These are phyloP conservation scores for Conoideocrella luteorostrata DNA, from an alignment of 2,329 filamentous ascomycete genomes.

Conservation along the genomic window DNA sequence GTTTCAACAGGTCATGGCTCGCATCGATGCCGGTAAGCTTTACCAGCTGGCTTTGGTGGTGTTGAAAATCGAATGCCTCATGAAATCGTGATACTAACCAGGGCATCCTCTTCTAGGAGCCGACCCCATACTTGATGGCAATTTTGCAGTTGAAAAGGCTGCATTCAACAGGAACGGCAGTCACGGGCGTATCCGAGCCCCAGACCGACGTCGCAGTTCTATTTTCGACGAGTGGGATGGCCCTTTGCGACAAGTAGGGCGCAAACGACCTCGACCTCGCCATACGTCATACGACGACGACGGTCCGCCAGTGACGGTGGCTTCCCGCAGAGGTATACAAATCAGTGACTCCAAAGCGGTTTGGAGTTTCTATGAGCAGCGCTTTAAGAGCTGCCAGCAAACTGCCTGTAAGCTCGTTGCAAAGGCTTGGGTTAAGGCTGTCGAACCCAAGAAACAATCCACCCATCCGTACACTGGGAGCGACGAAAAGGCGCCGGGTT, in stretches of 20 bases:
- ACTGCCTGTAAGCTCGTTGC: constrained; percentile 64
- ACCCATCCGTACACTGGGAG: constrained; percentile 66
- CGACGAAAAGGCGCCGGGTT: constrained; percentile 55
- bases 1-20: constrained; percentile 34
- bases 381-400: constrained; percentile 63
- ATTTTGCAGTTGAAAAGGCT: constrained; percentile 20
- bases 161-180: constrained; percentile 18
- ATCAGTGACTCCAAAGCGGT: constrained; percentile 50
- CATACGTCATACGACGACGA: constrained; percentile 34
- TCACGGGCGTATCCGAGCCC: constrained; percentile 19
- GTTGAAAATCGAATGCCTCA: too few relatives aligned
- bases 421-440: constrained; percentile 69
- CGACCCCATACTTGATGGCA: constrained; percentile 27
- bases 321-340: constrained; percentile 38
- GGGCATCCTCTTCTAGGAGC: constrained; percentile 17
- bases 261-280: constrained; percentile 27
- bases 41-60: too few relatives aligned
- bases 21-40: constrained; percentile 31
- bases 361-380: constrained; percentile 52
- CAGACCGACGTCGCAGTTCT: constrained; percentile 26
- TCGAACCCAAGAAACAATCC: constrained; percentile 72
- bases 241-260: constrained; percentile 19
- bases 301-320: constrained; percentile 31
- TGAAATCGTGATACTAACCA: neutral
- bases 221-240: constrained; percentile 26